Evolutionary conservation across 2,329 filamentous ascomycete species (phyloP), one percentile per base, ranked within the genome.

Genomic region (Diplodia corticola): DNA sequence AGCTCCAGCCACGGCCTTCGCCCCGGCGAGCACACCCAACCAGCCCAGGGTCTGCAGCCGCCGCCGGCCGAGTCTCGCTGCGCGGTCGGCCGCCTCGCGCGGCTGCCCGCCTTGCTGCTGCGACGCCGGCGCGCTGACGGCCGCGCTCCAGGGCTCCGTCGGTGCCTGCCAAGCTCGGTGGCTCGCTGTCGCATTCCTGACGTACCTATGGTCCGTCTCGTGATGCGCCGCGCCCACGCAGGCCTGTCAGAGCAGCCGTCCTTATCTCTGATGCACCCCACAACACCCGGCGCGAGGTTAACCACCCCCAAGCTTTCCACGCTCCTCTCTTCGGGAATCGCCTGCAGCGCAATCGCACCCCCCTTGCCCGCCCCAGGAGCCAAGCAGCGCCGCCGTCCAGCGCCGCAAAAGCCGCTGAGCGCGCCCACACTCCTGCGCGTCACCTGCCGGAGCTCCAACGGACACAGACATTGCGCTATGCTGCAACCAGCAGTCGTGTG

Each of bases 181-280:
- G 57, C 55, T 55, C 30, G 40, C 57, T 15, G 40, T 20, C 40
- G 57, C 57, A 49, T 48, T 20, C 40, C 37, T 60, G 55, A 60
- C 40, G 57, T 60, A 24, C 12, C 6, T 28, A 28, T 15, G 37
- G 37, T 13, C 24, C 4, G 44, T 49, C 57, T 49, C 44, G 57
- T 61, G 57, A 61, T 35, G 44, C 44, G 17, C 48, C 40, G 40
- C 20, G 54, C 22, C n/a, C 33, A 10, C n/a, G 13, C 55, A n/a
- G 15, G 40, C 57, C 57, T 61, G 40, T 61, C 57, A 61, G 57
- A 28, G 57, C 57, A 12, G 9, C 44, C 26, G 17, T 49, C n/a
- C 57, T 61, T 61, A 61, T 61, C 57, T 61, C 57, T 20, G 57
- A 61, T 61, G 57, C 57, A 61, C 57, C 57, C 57, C 57, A 61